Base-by-base conservation (phyloP, 257 asterid species). In the Handroanthus guayacan region DNA sequence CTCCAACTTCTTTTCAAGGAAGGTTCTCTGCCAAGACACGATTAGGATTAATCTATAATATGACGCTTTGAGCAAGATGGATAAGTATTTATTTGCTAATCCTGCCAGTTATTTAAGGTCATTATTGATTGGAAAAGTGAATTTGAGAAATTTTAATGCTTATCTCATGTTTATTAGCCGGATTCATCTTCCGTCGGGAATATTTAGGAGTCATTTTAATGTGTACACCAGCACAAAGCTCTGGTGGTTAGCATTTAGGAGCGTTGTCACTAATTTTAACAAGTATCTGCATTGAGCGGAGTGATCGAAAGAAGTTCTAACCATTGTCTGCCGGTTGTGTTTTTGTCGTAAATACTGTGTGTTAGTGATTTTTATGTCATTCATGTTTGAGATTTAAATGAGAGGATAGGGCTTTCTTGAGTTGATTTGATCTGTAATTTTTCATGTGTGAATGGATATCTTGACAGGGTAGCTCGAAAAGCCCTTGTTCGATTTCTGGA, bases 391-490 rank as follows among this genome's bases (percentile, higher is more conserved):
- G 25, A 61, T 38, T 51, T 20, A 20, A 12, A 17, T 67, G 60
- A 14, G 68, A 14, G 41, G 31, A 39, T 43, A n/a, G 37, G 38
- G 37, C 20, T 78, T 50, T 62, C 2, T 74, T 51, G 54, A 41
- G 69, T 20, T 62, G 66, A 60, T 64, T 51, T 17, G 55, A 64
- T 25, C 81, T 56, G 60, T 77, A 39, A 20, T 45, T 75, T 39
- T 25, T 25, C 47, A 36, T 70, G 5, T 73, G 60, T 69, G 65
- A 55, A n/a, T 44, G 67, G 78, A 8, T 44, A 57, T 71, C 54
- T 71, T 76, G 76, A 55, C 90, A 94, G 98, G 88, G 64, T 89
- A 52, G 88, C 91, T 80, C 87, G 82, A 71, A 74, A 76, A 79
- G 71, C 75, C 62, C 78, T 91, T 78, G 81, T 69, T 77, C 84